Evolutionary conservation across 2,329 filamentous ascomycete genomes (phyloP), one percentile per base, ranked within the genome.

Genomic region (Mycosphaerelloides madeirae): DNA sequence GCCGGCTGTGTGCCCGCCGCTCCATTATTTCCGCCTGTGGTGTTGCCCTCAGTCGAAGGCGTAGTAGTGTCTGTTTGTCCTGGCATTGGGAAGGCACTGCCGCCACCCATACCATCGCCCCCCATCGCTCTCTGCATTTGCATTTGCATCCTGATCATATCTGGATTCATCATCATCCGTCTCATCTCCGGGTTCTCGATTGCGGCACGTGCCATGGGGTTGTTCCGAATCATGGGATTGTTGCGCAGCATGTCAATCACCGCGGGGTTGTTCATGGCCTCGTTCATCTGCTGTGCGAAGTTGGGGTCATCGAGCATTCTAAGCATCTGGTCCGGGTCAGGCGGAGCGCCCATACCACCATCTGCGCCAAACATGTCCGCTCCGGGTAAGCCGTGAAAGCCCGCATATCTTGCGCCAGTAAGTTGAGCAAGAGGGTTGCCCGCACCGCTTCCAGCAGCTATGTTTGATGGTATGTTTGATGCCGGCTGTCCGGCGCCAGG

Each of bases 241-340:
- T 75, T 68, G 45, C 69, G 63, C 57, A 76, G 87, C 79, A 94
- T 87, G 62, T 97, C 88, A 63, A 97, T 79, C 58, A 98, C 85
- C 14, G 83, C 80, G n/a, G 93, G 91, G 68, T 97, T 97, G 67
- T 90, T 87, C 65, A 98, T 84, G 29, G 90, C 88, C 68, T 96
- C 91, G 67, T 93, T 95, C 80, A 98, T 86, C 43, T 84, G 83
- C 54, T 88, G 84, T 52, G 87, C 81, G 44, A 95, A 83, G 62
- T 87, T 84, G 16, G 93, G 93, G 62, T 97, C 88, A 50, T 86
- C 82, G 59, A 98, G 82, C 80, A 96, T 85, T 53, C 82, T 78
- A 44, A 88, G 79, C 65, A 98, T 80, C 46, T 85, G 78, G 46
- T 96, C 90, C 48, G 88, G 80, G 62, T 81, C 80, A 62, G 79